A percentile compares a stretch with the other conserved stretches of the same genome.
Conservation (phyloP, 345 rosid species). For the Arabis alpina region DNA sequence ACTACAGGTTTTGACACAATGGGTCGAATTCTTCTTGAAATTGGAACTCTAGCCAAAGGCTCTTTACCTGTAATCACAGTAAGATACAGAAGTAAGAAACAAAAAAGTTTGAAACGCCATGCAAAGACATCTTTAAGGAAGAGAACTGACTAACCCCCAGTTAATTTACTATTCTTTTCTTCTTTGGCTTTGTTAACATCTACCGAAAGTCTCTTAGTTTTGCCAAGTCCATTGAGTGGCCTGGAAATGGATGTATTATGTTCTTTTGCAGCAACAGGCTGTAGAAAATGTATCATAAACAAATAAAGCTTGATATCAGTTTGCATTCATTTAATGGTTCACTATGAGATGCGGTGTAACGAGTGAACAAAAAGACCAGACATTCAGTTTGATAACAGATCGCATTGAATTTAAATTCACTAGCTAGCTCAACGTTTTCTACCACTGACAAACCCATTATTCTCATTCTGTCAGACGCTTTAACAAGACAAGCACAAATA, state of each 20-base stretch:
- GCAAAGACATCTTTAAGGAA: conserved; percentile 13
- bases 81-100: conserved; percentile 29
- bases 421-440: conserved; percentile 17
- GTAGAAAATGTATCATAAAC: conserved; percentile 37
- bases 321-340: conserved; percentile 5
- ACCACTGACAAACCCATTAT: neutral
- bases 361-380: conserved; percentile 3
- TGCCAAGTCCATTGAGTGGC: conserved; percentile 54
- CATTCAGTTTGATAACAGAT: conserved; percentile 9
- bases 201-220: conserved; percentile 55
- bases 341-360: conserved; percentile 6
- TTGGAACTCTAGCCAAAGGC: conserved; percentile 44
- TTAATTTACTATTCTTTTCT: conserved; percentile 54
- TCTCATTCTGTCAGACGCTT: conserved; percentile 21
- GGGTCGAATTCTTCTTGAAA: conserved; percentile 45
- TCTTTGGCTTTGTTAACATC: conserved; percentile 55
- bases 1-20: conserved; percentile 51
- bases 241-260: conserved; percentile 50
- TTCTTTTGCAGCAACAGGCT: conserved; percentile 49
- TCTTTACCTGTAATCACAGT: conserved; percentile 55
- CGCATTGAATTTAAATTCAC: neutral
- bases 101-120: neutral
- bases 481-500: conserved; percentile 18
- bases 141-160: conserved; percentile 42
- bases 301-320: neutral